These are phyloP conservation scores for Colletotrichum shisoi DNA, from an alignment of 2,329 filamentous ascomycete species.

Conservation along the genomic window DNA sequence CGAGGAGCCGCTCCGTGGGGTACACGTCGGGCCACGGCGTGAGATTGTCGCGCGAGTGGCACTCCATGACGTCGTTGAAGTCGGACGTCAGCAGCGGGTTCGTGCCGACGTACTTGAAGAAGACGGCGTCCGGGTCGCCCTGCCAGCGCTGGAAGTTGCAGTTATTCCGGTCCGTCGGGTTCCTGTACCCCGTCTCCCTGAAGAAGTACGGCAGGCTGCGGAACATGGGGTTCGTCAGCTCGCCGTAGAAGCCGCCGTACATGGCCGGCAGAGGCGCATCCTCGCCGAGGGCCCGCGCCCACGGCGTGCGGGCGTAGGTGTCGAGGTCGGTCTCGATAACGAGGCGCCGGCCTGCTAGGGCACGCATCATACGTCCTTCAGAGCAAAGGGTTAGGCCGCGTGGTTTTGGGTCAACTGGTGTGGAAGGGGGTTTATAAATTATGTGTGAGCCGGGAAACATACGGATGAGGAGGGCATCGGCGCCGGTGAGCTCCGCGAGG, in stretches of 20 bases:
- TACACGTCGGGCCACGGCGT: constrained; percentile 48
- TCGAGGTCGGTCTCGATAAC: constrained; percentile 48
- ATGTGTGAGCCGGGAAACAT: constrained; percentile 11
- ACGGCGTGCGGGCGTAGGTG: constrained; percentile 48
- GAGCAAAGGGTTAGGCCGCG: constrained; percentile 4
- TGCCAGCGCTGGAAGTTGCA: constrained; percentile 49
- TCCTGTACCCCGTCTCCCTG: constrained; percentile 47
- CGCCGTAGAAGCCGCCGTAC: constrained; percentile 48
- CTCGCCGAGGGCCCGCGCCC: constrained; percentile 45
- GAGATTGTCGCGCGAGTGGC: constrained; percentile 51
- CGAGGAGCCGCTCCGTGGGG: constrained; percentile 42
- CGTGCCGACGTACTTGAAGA: constrained; percentile 47
- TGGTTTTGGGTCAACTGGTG: background rate
- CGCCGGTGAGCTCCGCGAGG: constrained; percentile 47
- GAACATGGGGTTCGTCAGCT: constrained; percentile 48
- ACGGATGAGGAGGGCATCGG: constrained; percentile 49
- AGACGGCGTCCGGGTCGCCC: constrained; percentile 41
- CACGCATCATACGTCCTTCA: constrained; percentile 48
- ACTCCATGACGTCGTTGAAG: constrained; percentile 51
- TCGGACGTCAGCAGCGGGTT: constrained; percentile 45
- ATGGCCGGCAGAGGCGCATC: constrained; percentile 45
- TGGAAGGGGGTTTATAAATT: background rate
- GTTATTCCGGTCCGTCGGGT: constrained; percentile 47
- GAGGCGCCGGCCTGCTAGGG: constrained; percentile 49
- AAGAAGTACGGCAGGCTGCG: constrained; percentile 47